These are phyloP conservation scores for Apiotrichum siamense DNA, from an alignment of 1,284 basidiomycete genomes.

Conservation along the genomic window DNA sequence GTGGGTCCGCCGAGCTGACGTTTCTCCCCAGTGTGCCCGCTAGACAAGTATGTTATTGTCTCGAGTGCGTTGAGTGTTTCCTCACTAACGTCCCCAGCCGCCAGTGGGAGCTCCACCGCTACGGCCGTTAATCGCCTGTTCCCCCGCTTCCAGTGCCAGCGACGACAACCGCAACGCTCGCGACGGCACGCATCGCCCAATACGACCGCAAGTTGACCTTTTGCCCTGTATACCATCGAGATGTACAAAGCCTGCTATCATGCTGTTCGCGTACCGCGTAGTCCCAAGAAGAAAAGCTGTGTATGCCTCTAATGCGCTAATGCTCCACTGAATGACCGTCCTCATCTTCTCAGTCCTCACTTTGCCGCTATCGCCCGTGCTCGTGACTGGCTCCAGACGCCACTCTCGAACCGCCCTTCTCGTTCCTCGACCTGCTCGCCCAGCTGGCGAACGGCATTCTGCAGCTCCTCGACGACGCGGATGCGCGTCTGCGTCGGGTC, in stretches of 20 bases:
- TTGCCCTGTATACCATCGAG: background rate
- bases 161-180: too few relatives aligned
- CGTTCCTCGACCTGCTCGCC: constrained; percentile 38
- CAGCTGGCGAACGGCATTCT: constrained; percentile 32
- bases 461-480: constrained; percentile 29
- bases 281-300: background rate
- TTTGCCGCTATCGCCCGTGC: too few relatives aligned
- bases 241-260: background rate
- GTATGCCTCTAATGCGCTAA: too few relatives aligned
- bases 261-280: background rate
- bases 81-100: constrained; percentile 44
- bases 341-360: too few relatives aligned
- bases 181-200: too few relatives aligned
- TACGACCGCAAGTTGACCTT: background rate
- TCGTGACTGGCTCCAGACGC: constrained; percentile 37
- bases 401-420: constrained; percentile 41
- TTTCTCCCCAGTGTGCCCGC: constrained; percentile 66
- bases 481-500: constrained; percentile 21
- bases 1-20: background rate
- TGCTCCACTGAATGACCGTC: background rate
- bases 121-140: constrained; percentile 36
- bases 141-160: background rate
- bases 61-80: too few relatives aligned
- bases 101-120: constrained; percentile 49
- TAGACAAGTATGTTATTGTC: constrained; percentile 68